phyloP scores from a whole-genome alignment of 148 eudicot species.

The Vaccinium darrowii region DNA sequence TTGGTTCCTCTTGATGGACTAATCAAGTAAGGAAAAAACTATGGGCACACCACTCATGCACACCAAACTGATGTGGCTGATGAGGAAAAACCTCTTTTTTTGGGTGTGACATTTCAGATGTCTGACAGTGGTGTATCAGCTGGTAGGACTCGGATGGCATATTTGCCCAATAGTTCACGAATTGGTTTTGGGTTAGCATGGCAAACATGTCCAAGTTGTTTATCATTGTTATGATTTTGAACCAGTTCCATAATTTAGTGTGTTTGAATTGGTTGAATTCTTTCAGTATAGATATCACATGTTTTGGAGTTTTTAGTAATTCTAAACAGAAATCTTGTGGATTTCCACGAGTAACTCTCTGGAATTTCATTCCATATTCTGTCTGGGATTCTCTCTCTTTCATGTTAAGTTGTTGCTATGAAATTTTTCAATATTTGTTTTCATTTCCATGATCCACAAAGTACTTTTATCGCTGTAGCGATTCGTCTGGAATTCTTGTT shows the following conservation, averaged over 20 bases:
- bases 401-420: background rate
- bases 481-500: background rate
- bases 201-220: background rate
- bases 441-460: background rate
- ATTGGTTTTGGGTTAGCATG: background rate
- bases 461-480: background rate
- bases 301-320: conserved; percentile 1
- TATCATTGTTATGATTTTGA: background rate
- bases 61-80: no score
- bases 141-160: conserved; percentile 3
- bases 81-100: no score
- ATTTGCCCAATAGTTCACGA: background rate
- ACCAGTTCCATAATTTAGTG: background rate
- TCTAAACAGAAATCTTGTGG: background rate
- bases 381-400: background rate
- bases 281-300: background rate
- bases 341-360: background rate
- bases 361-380: background rate
- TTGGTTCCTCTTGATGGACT: conserved; percentile 1
- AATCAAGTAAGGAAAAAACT: background rate
- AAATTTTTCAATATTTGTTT: background rate
- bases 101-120: background rate
- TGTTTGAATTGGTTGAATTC: background rate
- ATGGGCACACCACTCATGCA: no score
- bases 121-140: background rate